These are phyloP conservation scores for Davidsoniella eucalypti DNA, from an alignment of 2,329 filamentous ascomycete genomes.

Conservation along the genomic window DNA sequence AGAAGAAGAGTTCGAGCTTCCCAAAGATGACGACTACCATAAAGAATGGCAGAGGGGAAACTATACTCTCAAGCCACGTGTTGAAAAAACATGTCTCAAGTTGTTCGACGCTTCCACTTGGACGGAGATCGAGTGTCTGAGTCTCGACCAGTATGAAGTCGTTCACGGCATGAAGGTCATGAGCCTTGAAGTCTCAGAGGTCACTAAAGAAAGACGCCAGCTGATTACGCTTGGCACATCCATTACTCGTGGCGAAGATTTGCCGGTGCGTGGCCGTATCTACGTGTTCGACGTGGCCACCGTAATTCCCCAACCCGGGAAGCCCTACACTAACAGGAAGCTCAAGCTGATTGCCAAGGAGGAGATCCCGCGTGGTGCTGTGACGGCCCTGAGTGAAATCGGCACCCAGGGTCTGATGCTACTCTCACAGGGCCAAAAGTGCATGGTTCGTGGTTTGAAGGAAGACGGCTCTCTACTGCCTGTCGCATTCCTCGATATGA, in stretches of 20 bases:
- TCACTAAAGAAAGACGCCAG: slow-evolving; percentile 69
- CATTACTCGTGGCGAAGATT: slow-evolving; percentile 75
- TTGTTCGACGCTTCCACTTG: slow-evolving; percentile 64
- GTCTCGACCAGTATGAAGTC: slow-evolving; percentile 58
- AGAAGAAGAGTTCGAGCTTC: slow-evolving; percentile 59
- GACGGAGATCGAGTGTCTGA: slow-evolving; percentile 59
- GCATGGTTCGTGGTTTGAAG: slow-evolving; percentile 89
- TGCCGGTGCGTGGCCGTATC: slow-evolving; percentile 67
- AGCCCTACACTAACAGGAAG: slow-evolving; percentile 69
- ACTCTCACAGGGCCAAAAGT: slow-evolving; percentile 87
- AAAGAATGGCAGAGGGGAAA: slow-evolving; percentile 65
- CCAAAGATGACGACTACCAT: slow-evolving; percentile 72
- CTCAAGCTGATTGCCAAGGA: slow-evolving; percentile 79
- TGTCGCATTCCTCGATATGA: slow-evolving; percentile 96
- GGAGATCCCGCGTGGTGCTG: slow-evolving; percentile 77
- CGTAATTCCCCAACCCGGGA: slow-evolving; percentile 76
- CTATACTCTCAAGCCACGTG: slow-evolving; percentile 42
- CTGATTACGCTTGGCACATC: slow-evolving; percentile 76
- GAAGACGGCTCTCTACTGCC: slow-evolving; percentile 86
- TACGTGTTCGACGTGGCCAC: slow-evolving; percentile 85
- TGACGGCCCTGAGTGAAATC: slow-evolving; percentile 71
- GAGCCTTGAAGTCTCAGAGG: slow-evolving; percentile 77
- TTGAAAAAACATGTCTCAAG: slow-evolving; percentile 57
- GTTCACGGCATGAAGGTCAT: slow-evolving; percentile 71
- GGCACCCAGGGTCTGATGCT: slow-evolving; percentile 79